Evolutionary conservation across 2,329 filamentous ascomycete species (phyloP).

Genomic region (Pseudogymnoascus verrucosus): DNA sequence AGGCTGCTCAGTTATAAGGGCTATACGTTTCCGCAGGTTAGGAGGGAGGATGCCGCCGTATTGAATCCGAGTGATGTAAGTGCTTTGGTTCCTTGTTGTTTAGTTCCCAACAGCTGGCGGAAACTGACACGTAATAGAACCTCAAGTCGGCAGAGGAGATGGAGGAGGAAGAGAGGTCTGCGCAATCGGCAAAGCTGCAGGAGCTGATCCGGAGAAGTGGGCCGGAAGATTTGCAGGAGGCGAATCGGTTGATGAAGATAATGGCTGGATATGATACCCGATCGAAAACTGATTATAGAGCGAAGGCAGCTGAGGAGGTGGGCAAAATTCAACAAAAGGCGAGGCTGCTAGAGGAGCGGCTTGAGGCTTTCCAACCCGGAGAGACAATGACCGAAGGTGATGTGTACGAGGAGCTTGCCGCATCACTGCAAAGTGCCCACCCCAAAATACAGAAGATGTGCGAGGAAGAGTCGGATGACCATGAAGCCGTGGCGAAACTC

Average conservation of each 20-base stretch:
- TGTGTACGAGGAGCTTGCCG: constrained; percentile 75
- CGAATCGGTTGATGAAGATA: constrained; percentile 96
- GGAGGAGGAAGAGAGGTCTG: constrained; percentile 92
- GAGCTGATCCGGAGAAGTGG: constrained; percentile 89
- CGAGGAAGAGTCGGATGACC: constrained; percentile 94
- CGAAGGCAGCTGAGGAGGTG: constrained; percentile 94
- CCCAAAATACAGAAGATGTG: constrained; percentile 99
- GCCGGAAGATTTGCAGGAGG: constrained; percentile 90
- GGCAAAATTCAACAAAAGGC: constrained; percentile 94
- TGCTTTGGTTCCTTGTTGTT: constrained; percentile 19
- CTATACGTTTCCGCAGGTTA: constrained; percentile 88
- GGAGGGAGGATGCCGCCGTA: constrained; percentile 89
- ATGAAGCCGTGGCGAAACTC: constrained; percentile 89
- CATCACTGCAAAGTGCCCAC: constrained; percentile 83
- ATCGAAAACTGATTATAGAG: constrained; percentile 94
- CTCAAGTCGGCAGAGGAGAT: constrained; percentile 96
- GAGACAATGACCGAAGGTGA: constrained; percentile 66
- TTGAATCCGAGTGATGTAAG: constrained; percentile 92
- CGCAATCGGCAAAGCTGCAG: constrained; percentile 95
- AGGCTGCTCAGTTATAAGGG: constrained; percentile 92
- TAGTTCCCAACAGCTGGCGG: not conserved
- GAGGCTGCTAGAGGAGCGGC: constrained; percentile 80
- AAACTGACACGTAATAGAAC: constrained; percentile 50
- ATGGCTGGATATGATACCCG: constrained; percentile 97
- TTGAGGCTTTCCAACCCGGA: constrained; percentile 74